These are phyloP conservation scores for Pyrenochaeta sp. DNA, from an alignment of 2,329 filamentous ascomycete species.

Conservation along the genomic window DNA sequence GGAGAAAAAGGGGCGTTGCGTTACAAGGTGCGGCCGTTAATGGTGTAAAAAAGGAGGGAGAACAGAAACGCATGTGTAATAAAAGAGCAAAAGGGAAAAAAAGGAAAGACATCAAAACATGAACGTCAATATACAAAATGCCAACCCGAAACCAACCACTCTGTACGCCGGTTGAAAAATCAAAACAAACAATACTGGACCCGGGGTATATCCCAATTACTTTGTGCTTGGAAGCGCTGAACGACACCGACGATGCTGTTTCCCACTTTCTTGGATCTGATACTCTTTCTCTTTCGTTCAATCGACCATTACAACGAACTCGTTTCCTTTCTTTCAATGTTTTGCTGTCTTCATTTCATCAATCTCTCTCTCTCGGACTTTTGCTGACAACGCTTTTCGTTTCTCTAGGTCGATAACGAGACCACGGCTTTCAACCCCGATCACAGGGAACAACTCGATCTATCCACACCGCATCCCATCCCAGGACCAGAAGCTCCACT, in stretches of 20 bases:
- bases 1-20: neutral
- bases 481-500: conserved; percentile 69
- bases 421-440: conserved; percentile 77
- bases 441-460: conserved; percentile 85
- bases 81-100: neutral
- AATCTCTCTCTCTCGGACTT: conserved; percentile 10
- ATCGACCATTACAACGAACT: too few species aligned
- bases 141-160: too few species aligned
- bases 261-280: neutral
- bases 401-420: conserved; percentile 60
- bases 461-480: conserved; percentile 78
- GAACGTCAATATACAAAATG: neutral
- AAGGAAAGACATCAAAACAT: neutral
- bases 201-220: conserved; percentile 9
- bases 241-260: conserved; percentile 1
- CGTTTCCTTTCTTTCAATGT: too few species aligned
- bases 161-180: too few species aligned
- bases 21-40: too few species aligned
- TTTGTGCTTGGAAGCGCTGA: neutral
- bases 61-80: neutral
- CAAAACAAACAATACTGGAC: neutral
- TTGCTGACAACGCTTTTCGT: conserved; percentile 36
- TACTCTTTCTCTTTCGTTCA: conserved; percentile 4
- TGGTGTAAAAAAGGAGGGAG: neutral
- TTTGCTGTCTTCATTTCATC: too few species aligned